Conservation (phyloP, 1,139 yeast genomes). For the Candida albicans region DNA sequence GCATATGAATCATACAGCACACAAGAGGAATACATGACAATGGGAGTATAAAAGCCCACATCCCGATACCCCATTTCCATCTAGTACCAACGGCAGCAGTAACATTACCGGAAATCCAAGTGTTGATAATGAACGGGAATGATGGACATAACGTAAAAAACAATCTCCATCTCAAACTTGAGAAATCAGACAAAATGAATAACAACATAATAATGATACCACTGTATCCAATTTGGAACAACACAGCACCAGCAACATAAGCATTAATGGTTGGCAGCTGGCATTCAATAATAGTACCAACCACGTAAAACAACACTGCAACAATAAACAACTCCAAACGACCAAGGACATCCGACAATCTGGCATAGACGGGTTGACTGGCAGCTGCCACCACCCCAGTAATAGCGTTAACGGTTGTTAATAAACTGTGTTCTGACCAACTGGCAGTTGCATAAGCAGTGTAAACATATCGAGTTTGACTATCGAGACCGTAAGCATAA, state of each 20-base stretch:
- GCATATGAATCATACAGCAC: constrained; percentile 33
- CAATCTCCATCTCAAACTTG: constrained; percentile 70
- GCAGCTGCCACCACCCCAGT: constrained; percentile 70
- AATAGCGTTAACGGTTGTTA: constrained; percentile 65
- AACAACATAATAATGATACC: constrained; percentile 60
- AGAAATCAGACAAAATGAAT: constrained; percentile 63
- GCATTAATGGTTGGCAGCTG: constrained; percentile 64
- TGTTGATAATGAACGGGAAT: constrained; percentile 69
- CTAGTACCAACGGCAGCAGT: constrained; percentile 26
- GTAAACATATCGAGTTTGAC: constrained; percentile 49
- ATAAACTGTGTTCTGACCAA: constrained; percentile 57
- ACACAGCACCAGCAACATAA: constrained; percentile 72
- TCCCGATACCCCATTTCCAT: constrained; percentile 52
- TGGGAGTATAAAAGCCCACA: constrained; percentile 45
- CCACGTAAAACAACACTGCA: constrained; percentile 58
- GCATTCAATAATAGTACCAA: constrained; percentile 72
- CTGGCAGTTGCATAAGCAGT: constrained; percentile 57
- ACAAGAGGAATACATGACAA: constrained; percentile 35
- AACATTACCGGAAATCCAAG: constrained; percentile 72
- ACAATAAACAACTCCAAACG: constrained; percentile 57
- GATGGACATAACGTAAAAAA: constrained; percentile 63
- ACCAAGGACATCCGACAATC: constrained; percentile 71
- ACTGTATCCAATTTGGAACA: constrained; percentile 70
- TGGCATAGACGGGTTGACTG: constrained; percentile 67
- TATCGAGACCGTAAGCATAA: constrained; percentile 68